Percentiles rank a stretch among this genome's conserved stretches.
These are phyloP conservation scores for Microbotryum lychnidis-dioicae DNA, from an alignment of 1,284 basidiomycete genomes.

Conservation along the genomic window DNA sequence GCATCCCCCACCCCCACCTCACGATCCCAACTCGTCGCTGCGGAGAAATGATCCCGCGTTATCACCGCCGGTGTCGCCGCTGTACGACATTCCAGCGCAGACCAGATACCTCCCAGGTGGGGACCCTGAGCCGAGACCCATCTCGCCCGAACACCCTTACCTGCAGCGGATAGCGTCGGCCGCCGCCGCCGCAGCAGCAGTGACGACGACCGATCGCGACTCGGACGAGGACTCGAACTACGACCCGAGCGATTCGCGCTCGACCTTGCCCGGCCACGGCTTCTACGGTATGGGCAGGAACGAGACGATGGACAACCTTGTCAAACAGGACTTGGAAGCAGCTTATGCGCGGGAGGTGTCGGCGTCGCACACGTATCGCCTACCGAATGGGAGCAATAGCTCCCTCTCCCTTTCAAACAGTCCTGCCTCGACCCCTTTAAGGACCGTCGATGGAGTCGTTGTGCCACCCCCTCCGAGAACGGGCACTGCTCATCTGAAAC, in stretches of 20 bases:
- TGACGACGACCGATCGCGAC: neutral
- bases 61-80: too few relatives aligned
- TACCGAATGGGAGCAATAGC: too few relatives aligned
- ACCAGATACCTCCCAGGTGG: too few relatives aligned
- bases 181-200: too few relatives aligned
- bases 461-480: neutral
- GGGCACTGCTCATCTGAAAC: slow-evolving; percentile 2
- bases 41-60: too few relatives aligned
- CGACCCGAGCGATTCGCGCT: slow-evolving; percentile 8
- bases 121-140: too few relatives aligned
- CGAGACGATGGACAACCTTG: slow-evolving; percentile 38
- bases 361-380: too few relatives aligned
- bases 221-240: slow-evolving; percentile 19
- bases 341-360: neutral
- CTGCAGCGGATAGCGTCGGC: too few relatives aligned
- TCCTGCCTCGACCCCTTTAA: neutral
- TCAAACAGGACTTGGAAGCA: neutral
- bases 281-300: slow-evolving; percentile 38
- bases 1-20: too few relatives aligned
- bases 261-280: slow-evolving; percentile 1
- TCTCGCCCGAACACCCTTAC: too few relatives aligned
- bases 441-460: neutral
- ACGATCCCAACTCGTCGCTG: too few relatives aligned
- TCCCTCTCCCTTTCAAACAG: neutral
- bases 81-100: too few relatives aligned